Evolutionary conservation across 257 asterid genomes (phyloP).

Genomic region (Rhazya stricta): DNA sequence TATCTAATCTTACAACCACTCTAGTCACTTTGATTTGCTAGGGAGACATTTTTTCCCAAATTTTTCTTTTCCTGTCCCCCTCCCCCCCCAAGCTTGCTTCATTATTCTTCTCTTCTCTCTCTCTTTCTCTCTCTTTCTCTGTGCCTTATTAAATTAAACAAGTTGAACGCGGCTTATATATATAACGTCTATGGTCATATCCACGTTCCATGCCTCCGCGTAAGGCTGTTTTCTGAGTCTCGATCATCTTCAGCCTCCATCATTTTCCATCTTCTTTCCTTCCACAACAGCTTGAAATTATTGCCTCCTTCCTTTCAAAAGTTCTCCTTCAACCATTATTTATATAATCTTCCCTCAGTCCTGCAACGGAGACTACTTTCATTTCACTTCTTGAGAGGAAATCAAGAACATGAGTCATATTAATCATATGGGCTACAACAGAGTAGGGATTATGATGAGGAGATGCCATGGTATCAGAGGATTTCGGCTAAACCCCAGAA

Average conservation of each 20-base stretch:
- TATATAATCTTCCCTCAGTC: neutral
- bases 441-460: conserved; percentile 27
- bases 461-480: conserved; percentile 35
- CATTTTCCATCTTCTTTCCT: conserved; percentile 19
- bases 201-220: conserved; percentile 26
- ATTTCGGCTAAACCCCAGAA: conserved; percentile 32
- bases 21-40: conserved; percentile 25
- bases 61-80: conserved; percentile 24
- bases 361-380: neutral
- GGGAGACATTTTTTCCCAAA: conserved; percentile 12
- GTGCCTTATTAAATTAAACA: conserved; percentile 1
- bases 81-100: conserved; percentile 22
- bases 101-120: conserved; percentile 11
- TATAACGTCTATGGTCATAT: conserved; percentile 9
- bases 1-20: conserved; percentile 33
- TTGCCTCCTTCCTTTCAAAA: neutral
- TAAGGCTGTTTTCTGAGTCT: neutral
- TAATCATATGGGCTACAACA: conserved; percentile 26
- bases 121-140: conserved; percentile 11
- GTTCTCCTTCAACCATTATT: neutral
- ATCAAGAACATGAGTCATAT: conserved; percentile 3
- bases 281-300: conserved; percentile 20
- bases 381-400: neutral
- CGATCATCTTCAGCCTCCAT: conserved; percentile 6
- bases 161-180: conserved; percentile 5